Conservation (phyloP, 441 rosid species). For the Eutrema salsugineum region DNA sequence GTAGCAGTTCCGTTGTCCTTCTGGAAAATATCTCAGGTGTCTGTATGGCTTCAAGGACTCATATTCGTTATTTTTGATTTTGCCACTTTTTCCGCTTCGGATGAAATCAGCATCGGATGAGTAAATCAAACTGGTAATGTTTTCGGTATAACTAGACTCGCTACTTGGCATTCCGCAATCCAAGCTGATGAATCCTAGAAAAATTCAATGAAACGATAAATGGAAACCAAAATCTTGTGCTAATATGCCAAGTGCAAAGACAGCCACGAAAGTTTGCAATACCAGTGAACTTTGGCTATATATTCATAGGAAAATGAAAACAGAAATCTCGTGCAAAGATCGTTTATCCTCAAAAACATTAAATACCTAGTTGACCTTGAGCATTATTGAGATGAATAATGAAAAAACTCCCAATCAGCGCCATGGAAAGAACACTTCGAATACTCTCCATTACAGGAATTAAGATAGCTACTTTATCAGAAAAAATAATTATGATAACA, state of each 20-base stretch:
- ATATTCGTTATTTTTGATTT: not conserved
- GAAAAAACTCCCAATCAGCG: not conserved
- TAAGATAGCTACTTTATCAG: not conserved
- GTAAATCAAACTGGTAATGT: not conserved
- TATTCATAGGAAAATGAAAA: not conserved
- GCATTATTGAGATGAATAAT: not conserved
- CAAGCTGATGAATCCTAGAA: slow-evolving; percentile 2
- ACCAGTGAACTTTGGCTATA: not conserved
- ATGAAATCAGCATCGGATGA: slow-evolving; percentile 5
- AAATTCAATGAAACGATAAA: not conserved
- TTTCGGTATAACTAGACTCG: not conserved
- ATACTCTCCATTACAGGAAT: not conserved
- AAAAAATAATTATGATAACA: not conserved
- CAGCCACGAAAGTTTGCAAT: not conserved
- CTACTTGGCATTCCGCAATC: not conserved
- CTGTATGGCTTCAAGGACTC: not conserved
- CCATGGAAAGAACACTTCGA: not conserved
- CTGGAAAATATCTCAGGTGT: not conserved
- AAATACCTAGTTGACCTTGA: not conserved
- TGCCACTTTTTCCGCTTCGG: not conserved
- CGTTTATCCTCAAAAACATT: too few species aligned
- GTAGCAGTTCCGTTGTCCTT: not conserved
- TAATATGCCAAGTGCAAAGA: not conserved
- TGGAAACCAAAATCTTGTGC: not conserved
- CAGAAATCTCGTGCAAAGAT: not conserved